Evolutionary conservation across 2,329 filamentous ascomycete genomes (phyloP), one percentile per base, ranked within the genome.

Genomic region (Nakataea oryzae): DNA sequence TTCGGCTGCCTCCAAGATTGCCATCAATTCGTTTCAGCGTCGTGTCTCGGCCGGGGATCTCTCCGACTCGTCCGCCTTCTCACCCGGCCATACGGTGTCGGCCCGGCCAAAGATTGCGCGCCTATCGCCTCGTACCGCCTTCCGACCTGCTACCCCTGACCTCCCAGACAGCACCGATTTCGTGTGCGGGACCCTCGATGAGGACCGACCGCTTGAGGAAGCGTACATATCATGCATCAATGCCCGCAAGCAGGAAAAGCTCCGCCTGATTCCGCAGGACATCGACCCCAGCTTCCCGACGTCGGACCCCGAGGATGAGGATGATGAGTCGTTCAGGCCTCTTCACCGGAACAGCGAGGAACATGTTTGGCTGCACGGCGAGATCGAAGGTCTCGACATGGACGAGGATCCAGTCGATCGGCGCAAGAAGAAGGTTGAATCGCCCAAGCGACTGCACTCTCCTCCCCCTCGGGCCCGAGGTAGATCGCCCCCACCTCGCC

Each of bases 111-210:
- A 74, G 71, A 69, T 65, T 71, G 58, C 70, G 61, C 78, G 73
- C 57, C 65, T n/a, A 55, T 66, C 17, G 78, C 59, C 59, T n/a
- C 50, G 50, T 21, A n/a, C 81, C 58, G 84, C 81, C 65, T 85
- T 87, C 67, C 87, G 87, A 27, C 82, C 85, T 54, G 81, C 82
- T 28, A 90, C 89, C 1, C 90, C 91, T 2, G 91, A 96, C 71
- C 80, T 99, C 13, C 95, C 95, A 1, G 95, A 99, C 73, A 97
- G 93, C 74, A 97, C 95, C 17, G 95, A 99, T 73, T 99, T 99
- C 67, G 95, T 99, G n/a, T 97, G 95, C 70, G 95, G 95, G 63
- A 99, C 95, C 1, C 81, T 99, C 26, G 95, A 99, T 67, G 95
- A 99, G 74, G 95, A 99, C 70, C 87, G 91, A 57, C 91, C 92